These are phyloP conservation scores for Scutellaria baicalensis DNA, from an alignment of 257 asterid genomes.

Conservation along the genomic window DNA sequence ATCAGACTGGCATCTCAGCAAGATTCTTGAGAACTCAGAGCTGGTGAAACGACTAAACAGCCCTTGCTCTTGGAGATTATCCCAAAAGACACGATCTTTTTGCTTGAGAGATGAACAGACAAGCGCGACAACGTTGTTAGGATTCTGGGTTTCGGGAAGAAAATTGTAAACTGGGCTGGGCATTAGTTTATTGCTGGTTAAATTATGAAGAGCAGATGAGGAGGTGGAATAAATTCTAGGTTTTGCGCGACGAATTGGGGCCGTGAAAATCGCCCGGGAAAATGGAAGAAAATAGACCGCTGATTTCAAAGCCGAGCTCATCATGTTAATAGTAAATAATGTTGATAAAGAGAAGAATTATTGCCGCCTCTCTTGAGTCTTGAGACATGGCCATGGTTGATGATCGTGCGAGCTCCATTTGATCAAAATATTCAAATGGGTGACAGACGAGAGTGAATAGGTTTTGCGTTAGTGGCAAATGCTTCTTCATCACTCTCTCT, in stretches of 20 bases:
- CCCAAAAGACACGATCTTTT: conserved; percentile 24
- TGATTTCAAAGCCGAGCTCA: conserved; percentile 4
- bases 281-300: neutral
- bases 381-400: neutral
- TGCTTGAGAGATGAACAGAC: conserved; percentile 51
- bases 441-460: no score
- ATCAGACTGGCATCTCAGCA: conserved; percentile 85
- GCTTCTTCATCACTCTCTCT: no score
- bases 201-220: conserved; percentile 31
- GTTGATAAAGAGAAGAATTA: neutral
- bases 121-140: conserved; percentile 57
- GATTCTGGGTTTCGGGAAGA: conserved; percentile 59
- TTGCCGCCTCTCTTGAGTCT: neutral
- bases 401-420: no score
- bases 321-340: neutral
- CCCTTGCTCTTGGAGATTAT: conserved; percentile 39
- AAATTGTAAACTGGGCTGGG: conserved; percentile 55
- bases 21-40: conserved; percentile 56
- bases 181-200: conserved; percentile 16
- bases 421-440: no score
- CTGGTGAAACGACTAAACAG: conserved; percentile 39
- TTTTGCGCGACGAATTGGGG: neutral
- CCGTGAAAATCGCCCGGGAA: neutral
- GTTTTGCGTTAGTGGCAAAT: no score
- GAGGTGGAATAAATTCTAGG: conserved; percentile 30